Base-by-base conservation (phyloP, 202 grass and related monocot species). In the Schoenoplectus tabernaemontani region DNA sequence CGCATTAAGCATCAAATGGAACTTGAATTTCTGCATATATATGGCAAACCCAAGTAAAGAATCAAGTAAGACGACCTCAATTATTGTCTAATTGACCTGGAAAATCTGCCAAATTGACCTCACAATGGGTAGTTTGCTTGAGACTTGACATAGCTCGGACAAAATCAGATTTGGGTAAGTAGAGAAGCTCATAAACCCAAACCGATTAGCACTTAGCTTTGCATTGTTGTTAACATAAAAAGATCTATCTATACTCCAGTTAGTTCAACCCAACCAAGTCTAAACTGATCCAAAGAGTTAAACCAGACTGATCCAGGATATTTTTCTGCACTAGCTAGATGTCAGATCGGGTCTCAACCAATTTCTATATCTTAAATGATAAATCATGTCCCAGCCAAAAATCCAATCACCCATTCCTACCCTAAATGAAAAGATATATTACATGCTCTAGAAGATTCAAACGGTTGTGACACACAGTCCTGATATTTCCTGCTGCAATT, bases 401-500 rank as follows among this genome's bases (percentile, higher is more conserved):
- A 48, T 32, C 37, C 24, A 73, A 73, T 51, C 43, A 50, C 15
- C 12, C 69, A 74, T 24, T 43, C 26, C 65, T n/a, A 24, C 19
- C 38, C 24, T 51, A 81, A 63, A 57, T 70, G 39, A 83, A 26
- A 72, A 84, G 5, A 84, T 19, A 63, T 71, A 38, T 85, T 89
- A 99, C 96, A 85, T 99, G 96, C 77, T 99, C 96, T 50, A 99
- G 88, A 95, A 95, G 86, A 87, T 87, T 88, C 69, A 99, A 83
- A 44, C 96, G 89, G 59, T 93, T 89, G 77, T 99, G 96, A 78
- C 92, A 99, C 78, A 99, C 88, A 77, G 96, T 95, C 87, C 96
- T 95, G 78, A 89, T 95, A 80, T 99, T 95, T 73, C 96, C 96
- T 11, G 85, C 85, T 64, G 96, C 92, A 85, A 84, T 89, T 53